Evolutionary conservation across 2,329 filamentous ascomycete genomes (phyloP).

Genomic region (Phyllosticta paracitricarpa): DNA sequence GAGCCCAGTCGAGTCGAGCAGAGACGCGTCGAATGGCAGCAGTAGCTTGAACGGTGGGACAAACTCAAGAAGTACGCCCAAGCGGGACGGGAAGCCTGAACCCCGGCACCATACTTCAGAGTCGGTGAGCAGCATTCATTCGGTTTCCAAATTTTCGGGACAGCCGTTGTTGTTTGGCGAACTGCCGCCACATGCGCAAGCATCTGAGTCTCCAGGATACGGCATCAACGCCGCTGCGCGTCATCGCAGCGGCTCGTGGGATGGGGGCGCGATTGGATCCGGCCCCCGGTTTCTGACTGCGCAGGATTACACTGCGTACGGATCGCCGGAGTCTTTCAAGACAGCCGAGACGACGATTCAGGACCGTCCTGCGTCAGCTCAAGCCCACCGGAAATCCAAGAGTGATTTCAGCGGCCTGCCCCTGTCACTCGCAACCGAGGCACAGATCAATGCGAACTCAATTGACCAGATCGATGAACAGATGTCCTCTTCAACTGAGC

Average conservation of each 20-base stretch:
- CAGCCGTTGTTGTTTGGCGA: slow-evolving; percentile 10
- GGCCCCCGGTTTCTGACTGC: slow-evolving; percentile 5
- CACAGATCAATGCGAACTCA: slow-evolving; percentile 3
- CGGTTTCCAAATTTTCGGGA: neutral
- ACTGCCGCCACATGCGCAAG: neutral
- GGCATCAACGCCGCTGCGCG: slow-evolving; percentile 4
- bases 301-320: neutral
- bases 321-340: neutral
- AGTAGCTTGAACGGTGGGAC: slow-evolving; percentile 5
- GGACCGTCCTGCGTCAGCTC: slow-evolving; percentile 4
- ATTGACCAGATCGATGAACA: slow-evolving; percentile 10
- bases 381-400: slow-evolving; percentile 8
- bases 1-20: neutral
- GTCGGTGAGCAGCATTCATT: slow-evolving; percentile 9
- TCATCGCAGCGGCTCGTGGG: slow-evolving; percentile 7
- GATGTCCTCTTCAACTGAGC: slow-evolving; percentile 6
- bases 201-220: neutral
- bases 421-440: slow-evolving; percentile 3
- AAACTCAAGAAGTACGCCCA: slow-evolving; percentile 5
- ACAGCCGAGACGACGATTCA: neutral
- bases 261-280: slow-evolving; percentile 6
- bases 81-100: slow-evolving; percentile 4
- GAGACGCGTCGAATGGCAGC: neutral
- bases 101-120: slow-evolving; percentile 1
- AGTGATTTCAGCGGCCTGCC: slow-evolving; percentile 6